Evolutionary conservation across 345 rosid species (phyloP), one percentile per base, ranked within the genome.

Genomic region (Pelargonium nanum): DNA sequence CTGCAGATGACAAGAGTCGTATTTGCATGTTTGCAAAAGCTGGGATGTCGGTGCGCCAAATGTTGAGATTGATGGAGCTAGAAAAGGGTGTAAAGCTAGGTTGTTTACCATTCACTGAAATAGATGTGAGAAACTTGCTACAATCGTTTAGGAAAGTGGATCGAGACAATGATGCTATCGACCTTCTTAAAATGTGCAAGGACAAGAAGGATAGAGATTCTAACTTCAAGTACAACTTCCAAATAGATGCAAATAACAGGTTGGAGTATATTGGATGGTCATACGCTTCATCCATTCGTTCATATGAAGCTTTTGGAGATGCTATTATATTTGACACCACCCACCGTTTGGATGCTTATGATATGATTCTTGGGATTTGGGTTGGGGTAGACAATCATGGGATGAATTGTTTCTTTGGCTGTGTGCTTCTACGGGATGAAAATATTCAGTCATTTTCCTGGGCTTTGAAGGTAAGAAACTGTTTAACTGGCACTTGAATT

Each of bases 61-160:
- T 78, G 85, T 75, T 83, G 44, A 72, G 88, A 61, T 57, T 83
- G 45, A 74, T 83, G 88, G 88, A 83, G 75, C 79, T 83, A 7
- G 85, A 83, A 69, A 83, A 83, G 70, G 85, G 88, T 68, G 74
- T 83, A n/a, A 83, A 80, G 75, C 63, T 83, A 24, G 88, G 88
- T 23, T 83, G 80, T 73, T 69, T 83, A 30, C 85, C 82, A 1
- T 83, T 80, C 71, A 76, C 85, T 22, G 85, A 83, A 73, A 58
- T 83, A 59, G 83, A 83, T 68, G 85, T 78, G 26, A 78, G 83
- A 68, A 80, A 80, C 68, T 72, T 83, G 51, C 65, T 83, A 1
- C 85, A 74, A 65, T 80, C 85, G 60, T 80, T 83, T 68, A 68
- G 88, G 64, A 71, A 71, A 24, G 85, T 80, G 21, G 71, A 63